Evolutionary conservation across 2,329 filamentous ascomycete genomes (phyloP).

Genomic region (Cladobotryum mycophilum): DNA sequence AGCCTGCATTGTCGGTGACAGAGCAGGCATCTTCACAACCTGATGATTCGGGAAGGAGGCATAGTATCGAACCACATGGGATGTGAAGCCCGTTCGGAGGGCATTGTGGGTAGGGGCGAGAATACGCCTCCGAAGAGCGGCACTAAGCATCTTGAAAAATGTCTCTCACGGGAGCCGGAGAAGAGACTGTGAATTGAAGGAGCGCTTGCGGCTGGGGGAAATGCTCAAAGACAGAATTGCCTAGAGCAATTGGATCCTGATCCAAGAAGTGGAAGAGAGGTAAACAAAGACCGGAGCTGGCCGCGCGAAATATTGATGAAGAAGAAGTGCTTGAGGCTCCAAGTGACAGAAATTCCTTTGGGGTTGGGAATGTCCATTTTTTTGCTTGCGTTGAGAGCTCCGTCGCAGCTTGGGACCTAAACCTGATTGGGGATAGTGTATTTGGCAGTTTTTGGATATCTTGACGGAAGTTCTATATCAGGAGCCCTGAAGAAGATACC

Average conservation of each 20-base stretch:
- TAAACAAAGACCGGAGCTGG: conserved; percentile 11
- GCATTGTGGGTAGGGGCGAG: conserved; percentile 45
- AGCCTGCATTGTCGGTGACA: conserved; percentile 95
- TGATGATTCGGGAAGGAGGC: conserved; percentile 91
- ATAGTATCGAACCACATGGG: conserved; percentile 56
- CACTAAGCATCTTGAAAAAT: conserved; percentile 50
- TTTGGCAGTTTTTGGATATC: not conserved
- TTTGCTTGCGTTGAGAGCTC: conserved; percentile 34
- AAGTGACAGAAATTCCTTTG: conserved; percentile 29
- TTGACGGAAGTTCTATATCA: too few species aligned
- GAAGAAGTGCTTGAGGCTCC: conserved; percentile 22
- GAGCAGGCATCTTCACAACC: conserved; percentile 93
- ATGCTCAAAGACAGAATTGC: conserved; percentile 2
- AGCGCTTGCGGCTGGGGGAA: conserved; percentile 1
- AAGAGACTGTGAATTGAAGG: not conserved
- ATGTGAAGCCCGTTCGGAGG: conserved; percentile 45
- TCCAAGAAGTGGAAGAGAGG: conserved; percentile 12
- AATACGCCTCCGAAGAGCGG: conserved; percentile 56
- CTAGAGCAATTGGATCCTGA: conserved; percentile 7
- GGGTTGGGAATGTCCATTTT: conserved; percentile 30
- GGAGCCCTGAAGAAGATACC: too few species aligned
- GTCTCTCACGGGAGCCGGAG: conserved; percentile 19
- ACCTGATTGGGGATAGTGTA: conserved; percentile 20
- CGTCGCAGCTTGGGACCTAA: conserved; percentile 26
- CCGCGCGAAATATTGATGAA: conserved; percentile 19